Evolutionary conservation across 2,329 filamentous ascomycete genomes (phyloP).

Genomic region (Parascedosporium putredinis): DNA sequence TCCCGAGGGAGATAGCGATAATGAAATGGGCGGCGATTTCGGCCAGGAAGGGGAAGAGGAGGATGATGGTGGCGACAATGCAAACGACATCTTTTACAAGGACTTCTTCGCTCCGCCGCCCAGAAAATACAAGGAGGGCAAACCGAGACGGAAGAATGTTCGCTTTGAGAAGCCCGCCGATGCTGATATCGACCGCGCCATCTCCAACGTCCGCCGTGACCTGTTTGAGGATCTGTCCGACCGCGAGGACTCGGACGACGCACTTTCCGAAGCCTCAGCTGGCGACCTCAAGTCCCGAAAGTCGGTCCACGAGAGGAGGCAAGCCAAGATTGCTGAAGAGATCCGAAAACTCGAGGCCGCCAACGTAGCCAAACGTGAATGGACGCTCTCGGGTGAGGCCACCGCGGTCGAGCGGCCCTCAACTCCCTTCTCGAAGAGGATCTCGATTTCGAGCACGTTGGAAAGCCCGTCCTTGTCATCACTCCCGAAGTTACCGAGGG

Average conservation of each 20-base stretch:
- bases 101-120: constrained; percentile 89
- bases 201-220: constrained; percentile 78
- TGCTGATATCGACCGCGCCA: constrained; percentile 68
- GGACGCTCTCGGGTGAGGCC: constrained; percentile 84
- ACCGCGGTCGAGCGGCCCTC: constrained; percentile 69
- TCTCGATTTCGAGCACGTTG: constrained; percentile 87
- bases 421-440: constrained; percentile 94
- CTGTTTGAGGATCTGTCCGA: constrained; percentile 74
- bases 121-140: constrained; percentile 51
- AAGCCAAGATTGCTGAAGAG: constrained; percentile 77
- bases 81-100: constrained; percentile 80
- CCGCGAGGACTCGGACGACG: constrained; percentile 51
- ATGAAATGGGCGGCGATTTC: constrained; percentile 44
- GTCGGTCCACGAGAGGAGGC: constrained; percentile 77
- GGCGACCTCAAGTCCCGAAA: constrained; percentile 62
- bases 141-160: constrained; percentile 28
- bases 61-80: constrained; percentile 50
- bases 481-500: constrained; percentile 83
- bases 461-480: constrained; percentile 90
- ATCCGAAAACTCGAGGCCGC: constrained; percentile 85
- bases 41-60: constrained; percentile 50
- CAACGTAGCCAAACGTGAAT: constrained; percentile 81
- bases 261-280: constrained; percentile 54
- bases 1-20: constrained; percentile 56
- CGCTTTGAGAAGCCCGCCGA: constrained; percentile 39